Evolutionary conservation across 148 eudicot species (phyloP), one percentile per base, ranked within the genome.

Genomic region (Chenopodium suecicum): DNA sequence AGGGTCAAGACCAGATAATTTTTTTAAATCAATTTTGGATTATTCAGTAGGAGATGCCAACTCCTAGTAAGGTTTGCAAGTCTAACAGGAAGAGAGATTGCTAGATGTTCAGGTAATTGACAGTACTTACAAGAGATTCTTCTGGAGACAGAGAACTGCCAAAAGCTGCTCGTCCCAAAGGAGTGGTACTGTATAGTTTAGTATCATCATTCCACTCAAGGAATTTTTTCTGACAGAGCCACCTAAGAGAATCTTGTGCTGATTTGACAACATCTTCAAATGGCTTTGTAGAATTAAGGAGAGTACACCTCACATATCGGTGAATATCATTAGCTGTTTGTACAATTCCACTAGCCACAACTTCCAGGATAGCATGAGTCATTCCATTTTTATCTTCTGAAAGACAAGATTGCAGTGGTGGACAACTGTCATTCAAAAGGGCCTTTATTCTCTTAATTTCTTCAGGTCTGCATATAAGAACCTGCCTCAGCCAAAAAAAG

Each of bases 301-400:
- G 97, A 0, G 99, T 97, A 83, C 99, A 97, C 85, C 96, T 90
- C 83, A 97, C 99, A 82, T 97, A 97, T 74, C 98, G 94, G 85
- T 97, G 88, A 86, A 97, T 92, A 85, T 97, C 99, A 80, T 85
- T 89, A 66, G 99, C 98, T 87, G 98, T 91, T 84, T 92, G 99
- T 81, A 97, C 99, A 85, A 94, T 92, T 65, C 98, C 99, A 83
- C 99, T 90, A 85, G 99, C 94, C 82, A 94, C 99, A 71, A 92
- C 99, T 90, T 97, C 99, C 60, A 97, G 81, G 80, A 97, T 97
- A 69, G 99, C 99, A 88, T 97, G 99, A 75, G 94, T 97, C 99
- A 97, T 97, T 82, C 99, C 99, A 87, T 94, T 97, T 89, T 94
- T 94, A 86, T 94, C 99, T 89, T 97, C 98, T 41, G 99, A 97